A percentile compares a stretch with the other conserved stretches of the same genome.
These are phyloP conservation scores for sorghum (Sorghum bicolor) DNA, from an alignment of 176 grass and related monocot genomes.

Conservation along the genomic window Sorghum_bicolor_NCBIv3 NC_012879.2:5769501-5770000, in stretches of 20 bases:
- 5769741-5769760: not conserved
- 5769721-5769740: no score
- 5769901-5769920: not conserved
- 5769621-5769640: no score
- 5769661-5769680: no score
- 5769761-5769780: not conserved
- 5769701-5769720: no score
- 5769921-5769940: not conserved
- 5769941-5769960: not conserved
- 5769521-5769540: no score
- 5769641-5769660: no score
- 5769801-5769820: not conserved
- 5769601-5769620: no score
- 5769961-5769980: not conserved
- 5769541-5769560: no score
- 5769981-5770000: not conserved
- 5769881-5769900: not conserved
- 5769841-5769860: not conserved
- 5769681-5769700: no score
- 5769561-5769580: no score
- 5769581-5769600: no score
- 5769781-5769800: not conserved
- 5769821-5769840: not conserved
- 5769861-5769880: not conserved
- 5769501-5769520: no score